Evolutionary conservation across 345 rosid genomes (phyloP), one percentile per base, ranked within the genome.

Genomic region (Arabidopsis arenosa): DNA sequence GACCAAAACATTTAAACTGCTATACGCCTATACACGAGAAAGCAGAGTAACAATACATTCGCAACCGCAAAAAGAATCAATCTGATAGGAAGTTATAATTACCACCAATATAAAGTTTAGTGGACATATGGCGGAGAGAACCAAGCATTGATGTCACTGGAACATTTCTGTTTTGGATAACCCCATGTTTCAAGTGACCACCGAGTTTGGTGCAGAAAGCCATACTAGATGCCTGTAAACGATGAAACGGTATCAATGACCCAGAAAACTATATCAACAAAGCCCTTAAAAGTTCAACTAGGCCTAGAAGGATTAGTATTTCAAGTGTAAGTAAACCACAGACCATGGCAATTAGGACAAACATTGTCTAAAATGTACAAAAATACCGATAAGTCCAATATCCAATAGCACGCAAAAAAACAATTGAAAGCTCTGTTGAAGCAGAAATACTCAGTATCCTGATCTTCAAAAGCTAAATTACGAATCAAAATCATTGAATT

Each of bases 51-150:
- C 66, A 56, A 56, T 2, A 8, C 4, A 48, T 39, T 68, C 51
- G 54, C 13, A 23, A 26, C 28, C 2, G 40, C 44, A 6, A 44
- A 3, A 36, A 0, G n/a, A 32, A 75, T 53, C 43, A 14, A 69
- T 21, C 14, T 30, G 33, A 49, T 9, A 68, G 1, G 4, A 66
- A 7, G 9, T 23, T 30, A 32, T 2, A 57, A 57, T 59, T 84
- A 90, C 98, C 98, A 84, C 96, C 95, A 57, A 93, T 26, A 45
- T 86, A 93, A 47, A 93, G 90, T 75, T 85, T 90, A 63, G 93
- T 83, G 82, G 86, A 76, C 79, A 70, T 62, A 75, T 45, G 61
- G 3, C 92, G 91, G 52, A 86, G 68, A 53, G 94, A 76, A 77
- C 72, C 80, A 7, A 88, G 71, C 85, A 91, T 68, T 15, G 90